Evolutionary conservation across 805 yeast species (phyloP).

Genomic region (Nakazawaea wickerhamii): DNA sequence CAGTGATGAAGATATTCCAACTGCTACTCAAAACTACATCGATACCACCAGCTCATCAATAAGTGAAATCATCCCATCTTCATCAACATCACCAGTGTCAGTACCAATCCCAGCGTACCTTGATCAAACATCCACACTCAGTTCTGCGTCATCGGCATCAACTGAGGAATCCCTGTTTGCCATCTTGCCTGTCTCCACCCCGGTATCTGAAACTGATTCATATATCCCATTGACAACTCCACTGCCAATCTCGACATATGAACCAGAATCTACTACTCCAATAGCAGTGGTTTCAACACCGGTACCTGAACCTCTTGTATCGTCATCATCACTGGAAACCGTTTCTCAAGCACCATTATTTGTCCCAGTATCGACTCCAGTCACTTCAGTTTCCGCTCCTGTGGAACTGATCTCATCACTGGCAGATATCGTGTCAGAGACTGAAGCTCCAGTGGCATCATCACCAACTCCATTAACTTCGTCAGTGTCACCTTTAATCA

Average conservation of each 20-base stretch:
- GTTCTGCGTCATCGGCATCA: neutral
- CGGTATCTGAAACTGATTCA: neutral
- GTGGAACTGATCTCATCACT: neutral
- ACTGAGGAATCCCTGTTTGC: no score
- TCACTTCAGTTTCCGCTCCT: neutral
- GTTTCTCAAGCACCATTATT: no score
- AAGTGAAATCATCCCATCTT: no score
- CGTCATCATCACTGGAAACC: neutral
- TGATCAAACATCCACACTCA: neutral
- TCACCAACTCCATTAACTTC: neutral
- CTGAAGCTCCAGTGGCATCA: neutral
- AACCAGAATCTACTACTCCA: neutral
- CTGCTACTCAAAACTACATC: neutral
- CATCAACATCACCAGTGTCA: no score
- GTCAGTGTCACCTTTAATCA: neutral
- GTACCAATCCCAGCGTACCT: neutral
- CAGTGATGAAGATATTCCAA: neutral
- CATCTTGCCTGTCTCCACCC: neutral
- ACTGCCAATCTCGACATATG: neutral
- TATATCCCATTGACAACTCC: neutral
- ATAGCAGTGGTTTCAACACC: neutral
- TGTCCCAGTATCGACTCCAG: slow-evolving; percentile 1
- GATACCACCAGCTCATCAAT: neutral
- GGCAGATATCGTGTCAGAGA: neutral
- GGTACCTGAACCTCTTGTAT: neutral